Base-by-base conservation (phyloP, 164 flowering plant genomes). In the Vitis riparia region DNA sequence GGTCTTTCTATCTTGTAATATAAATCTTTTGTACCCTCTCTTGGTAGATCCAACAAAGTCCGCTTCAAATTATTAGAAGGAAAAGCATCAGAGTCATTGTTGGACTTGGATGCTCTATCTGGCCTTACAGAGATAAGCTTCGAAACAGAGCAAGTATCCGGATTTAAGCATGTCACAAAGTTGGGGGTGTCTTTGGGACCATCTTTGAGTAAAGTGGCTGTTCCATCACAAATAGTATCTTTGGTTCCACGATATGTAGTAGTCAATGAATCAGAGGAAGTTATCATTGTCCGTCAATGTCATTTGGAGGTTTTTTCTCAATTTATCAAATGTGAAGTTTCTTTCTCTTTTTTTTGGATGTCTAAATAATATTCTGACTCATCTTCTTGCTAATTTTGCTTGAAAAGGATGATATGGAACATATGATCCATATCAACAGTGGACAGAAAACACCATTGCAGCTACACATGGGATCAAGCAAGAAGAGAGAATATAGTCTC, bases 71-170 rank as follows among this genome's bases (percentile, higher is more conserved):
- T 84, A 73, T 75, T 83, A 65, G 89, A 89, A 69, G 88, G 78
- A 66, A 75, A 72, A 66, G 76, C 83, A 70, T 75, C 82, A 67
- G 85, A 79, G 52, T 76, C 86, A 63, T 68, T 77, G 47, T 73
- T 95, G 63, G 90, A 93, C 75, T 77, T 95, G 82, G 98, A 89
- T 88, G 78, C 84, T 62, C 62, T 95, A 68, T 91, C 99, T 52
- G 94, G 97, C 59, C 87, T 87, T 70, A 76, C 97, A 65, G 99
- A 93, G 78, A 59, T 93, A 65, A 78, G 85, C 73, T 75, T 91
- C 71, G 87, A 82, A 77, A 60, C 71, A 53, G 76, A 82, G 58
- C 80, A 83, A 61, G 76, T 37, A 55, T 73, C 74, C 53, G 90
- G 87, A 61, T 52, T 77, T 50, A 84, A 76, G 44, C 79, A 68